These are phyloP conservation scores for Clarireedia hainanense DNA, from an alignment of 2,329 filamentous ascomycete genomes.

Conservation along the genomic window DNA sequence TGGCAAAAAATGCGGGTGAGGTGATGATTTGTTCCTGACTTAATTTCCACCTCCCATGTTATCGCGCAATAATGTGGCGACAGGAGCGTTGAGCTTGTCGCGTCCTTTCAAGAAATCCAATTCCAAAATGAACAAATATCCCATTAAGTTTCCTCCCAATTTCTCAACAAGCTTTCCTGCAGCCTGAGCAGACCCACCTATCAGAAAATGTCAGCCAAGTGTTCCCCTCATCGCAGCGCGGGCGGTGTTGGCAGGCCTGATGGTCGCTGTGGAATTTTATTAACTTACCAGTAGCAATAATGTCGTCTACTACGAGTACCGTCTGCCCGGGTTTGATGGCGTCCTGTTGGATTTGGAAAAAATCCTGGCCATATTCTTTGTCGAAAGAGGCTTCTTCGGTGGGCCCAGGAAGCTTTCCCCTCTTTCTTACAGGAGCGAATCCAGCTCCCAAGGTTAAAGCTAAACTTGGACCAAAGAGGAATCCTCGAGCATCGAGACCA, in stretches of 20 bases:
- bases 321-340: constrained; percentile 79
- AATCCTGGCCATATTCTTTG: constrained; percentile 95
- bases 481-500: constrained; percentile 87
- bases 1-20: no score
- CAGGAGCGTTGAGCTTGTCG: constrained; percentile 77
- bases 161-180: constrained; percentile 80
- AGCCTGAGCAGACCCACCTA: constrained; percentile 85
- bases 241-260: background rate
- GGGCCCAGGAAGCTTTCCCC: constrained; percentile 89
- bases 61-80: constrained; percentile 71
- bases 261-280: background rate
- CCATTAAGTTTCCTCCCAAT: constrained; percentile 77
- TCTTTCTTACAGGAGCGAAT: constrained; percentile 91
- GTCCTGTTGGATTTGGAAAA: constrained; percentile 91
- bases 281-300: constrained; percentile 89
- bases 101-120: constrained; percentile 88
- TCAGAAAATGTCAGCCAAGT: constrained; percentile 7
- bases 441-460: constrained; percentile 74
- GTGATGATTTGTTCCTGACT: background rate
- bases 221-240: background rate
- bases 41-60: constrained; percentile 31
- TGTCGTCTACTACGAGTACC: constrained; percentile 91
- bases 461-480: constrained; percentile 86
- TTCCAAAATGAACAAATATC: constrained; percentile 93
- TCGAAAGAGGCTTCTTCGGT: constrained; percentile 78